These are phyloP conservation scores for Candida vaughaniae DNA, from an alignment of 805 yeast genomes.

Conservation along the genomic window DNA sequence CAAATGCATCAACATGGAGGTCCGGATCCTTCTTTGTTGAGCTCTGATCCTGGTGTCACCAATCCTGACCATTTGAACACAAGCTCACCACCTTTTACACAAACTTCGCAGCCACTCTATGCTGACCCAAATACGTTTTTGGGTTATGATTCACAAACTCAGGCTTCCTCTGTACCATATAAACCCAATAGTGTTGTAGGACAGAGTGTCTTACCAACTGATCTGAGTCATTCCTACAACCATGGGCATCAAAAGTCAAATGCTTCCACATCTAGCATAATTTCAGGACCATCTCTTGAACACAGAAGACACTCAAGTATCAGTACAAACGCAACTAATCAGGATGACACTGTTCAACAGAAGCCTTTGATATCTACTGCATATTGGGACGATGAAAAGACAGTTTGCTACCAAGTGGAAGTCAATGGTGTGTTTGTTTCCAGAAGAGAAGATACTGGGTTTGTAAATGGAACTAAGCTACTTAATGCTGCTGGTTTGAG, in stretches of 20 bases:
- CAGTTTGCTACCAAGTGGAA: conserved; percentile 38
- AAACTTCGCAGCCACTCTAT: background rate
- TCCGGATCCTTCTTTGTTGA: too few relatives aligned
- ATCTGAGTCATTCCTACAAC: too few relatives aligned
- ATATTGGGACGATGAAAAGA: conserved; percentile 37
- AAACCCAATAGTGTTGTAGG: too few relatives aligned
- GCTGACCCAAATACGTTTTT: background rate
- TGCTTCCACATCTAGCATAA: conserved; percentile 9
- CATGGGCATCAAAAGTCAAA: conserved; percentile 12
- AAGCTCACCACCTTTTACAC: background rate
- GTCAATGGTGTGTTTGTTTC: conserved; percentile 33
- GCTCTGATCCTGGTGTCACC: too few relatives aligned
- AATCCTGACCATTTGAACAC: background rate
- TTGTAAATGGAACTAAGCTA: conserved; percentile 38
- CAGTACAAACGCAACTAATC: background rate
- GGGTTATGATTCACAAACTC: background rate
- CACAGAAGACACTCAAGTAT: conserved; percentile 5
- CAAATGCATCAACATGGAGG: too few relatives aligned
- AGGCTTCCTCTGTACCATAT: too few relatives aligned
- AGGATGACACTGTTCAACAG: conserved; percentile 2
- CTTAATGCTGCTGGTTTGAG: conserved; percentile 40
- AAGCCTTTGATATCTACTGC: conserved; percentile 37
- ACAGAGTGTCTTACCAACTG: too few relatives aligned
- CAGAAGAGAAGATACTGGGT: conserved; percentile 34
- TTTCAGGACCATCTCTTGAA: conserved; percentile 2